Base-by-base conservation (phyloP, 441 rosid genomes). In the Hura crepitans region DNA sequence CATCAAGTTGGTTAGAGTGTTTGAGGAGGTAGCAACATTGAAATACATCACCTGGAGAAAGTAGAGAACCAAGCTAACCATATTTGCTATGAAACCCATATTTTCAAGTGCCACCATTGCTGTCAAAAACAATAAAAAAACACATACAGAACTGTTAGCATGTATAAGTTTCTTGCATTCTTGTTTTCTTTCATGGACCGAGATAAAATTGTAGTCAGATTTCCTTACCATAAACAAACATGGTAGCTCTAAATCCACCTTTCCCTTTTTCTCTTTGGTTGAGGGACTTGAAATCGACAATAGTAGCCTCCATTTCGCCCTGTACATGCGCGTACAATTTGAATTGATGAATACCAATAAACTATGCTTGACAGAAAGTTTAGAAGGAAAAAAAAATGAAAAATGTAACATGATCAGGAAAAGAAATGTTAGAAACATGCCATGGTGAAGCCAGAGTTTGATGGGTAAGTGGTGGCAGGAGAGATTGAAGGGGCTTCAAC, bases 1-100 rank as follows among this genome's bases (percentile, higher is more conserved):
- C 87, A 85, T 63, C 47, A 82, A 72, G 78, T 81, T 75, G 62
- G 92, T 87, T 42, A 87, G 79, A 6, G 88, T 82, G 79, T 79
- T 85, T 22, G 92, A 72, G 12, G 88, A 33, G 1, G 47, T 25
- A 0, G 89, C 15, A 22, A 35, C 0, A 42, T 80, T 7, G 33
- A 84, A 82, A 75, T 64, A 23, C 89, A 88, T 88, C 31, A 81
- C 85, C 0, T 0, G 0, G 1, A 0, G 0, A 74, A 86, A 85
- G 78, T 86, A 86, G 8, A 85, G 70, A 25, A 76, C 83, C 80
- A 86, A 12, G 74, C 85, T 81, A 49, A 63, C 80, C 83, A 78
- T 72, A 75, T 80, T 85, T 50, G 93, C 88, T 13, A 81, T 23
- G 64, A 88, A 88, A 2, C 89, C 89, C 87, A 88, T 80, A 74